Evolutionary conservation across 768 basidiomycete species (phyloP).

Genomic region (Phaffia tasmanica): DNA sequence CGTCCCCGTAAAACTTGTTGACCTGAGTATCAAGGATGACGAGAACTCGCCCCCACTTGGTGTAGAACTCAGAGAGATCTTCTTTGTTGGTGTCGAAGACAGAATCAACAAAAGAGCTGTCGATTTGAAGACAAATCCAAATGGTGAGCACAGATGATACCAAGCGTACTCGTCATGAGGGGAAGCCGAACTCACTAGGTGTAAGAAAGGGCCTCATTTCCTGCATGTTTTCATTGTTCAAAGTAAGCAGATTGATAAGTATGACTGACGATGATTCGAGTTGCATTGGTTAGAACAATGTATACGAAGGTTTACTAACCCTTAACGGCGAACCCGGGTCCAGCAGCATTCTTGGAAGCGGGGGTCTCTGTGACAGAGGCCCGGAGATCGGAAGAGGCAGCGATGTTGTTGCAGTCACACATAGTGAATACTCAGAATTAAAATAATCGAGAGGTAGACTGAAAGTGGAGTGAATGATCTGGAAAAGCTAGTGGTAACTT

Average conservation of each 20-base stretch:
- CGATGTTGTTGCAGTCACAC: conserved; percentile 13
- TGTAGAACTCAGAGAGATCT: conserved; percentile 37
- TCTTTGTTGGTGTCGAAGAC: conserved; percentile 35
- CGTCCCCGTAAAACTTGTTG: conserved; percentile 5
- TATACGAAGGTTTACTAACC: neutral
- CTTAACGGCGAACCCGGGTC: conserved; percentile 1
- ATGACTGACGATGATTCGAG: neutral
- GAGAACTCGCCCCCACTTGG: conserved; percentile 37
- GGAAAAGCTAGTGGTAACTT: conserved; percentile 13
- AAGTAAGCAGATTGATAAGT: neutral
- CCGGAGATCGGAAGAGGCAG: conserved; percentile 9
- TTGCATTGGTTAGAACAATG: neutral
- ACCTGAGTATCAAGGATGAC: conserved; percentile 38
- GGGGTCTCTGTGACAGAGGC: conserved; percentile 10
- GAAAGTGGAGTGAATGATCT: neutral
- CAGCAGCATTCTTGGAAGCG: conserved; percentile 6
- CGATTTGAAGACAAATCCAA: conserved; percentile 32
- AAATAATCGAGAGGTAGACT: neutral
- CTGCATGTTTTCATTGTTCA: neutral
- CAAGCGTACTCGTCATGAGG: conserved; percentile 32
- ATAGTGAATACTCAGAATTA: neutral
- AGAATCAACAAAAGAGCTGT: conserved; percentile 36
- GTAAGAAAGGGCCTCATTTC: conserved; percentile 23
- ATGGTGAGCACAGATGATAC: conserved; percentile 29
- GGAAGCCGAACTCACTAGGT: conserved; percentile 31